Evolutionary conservation across 148 eudicot species (phyloP).

Genomic region (Rhododendron ovatum): DNA sequence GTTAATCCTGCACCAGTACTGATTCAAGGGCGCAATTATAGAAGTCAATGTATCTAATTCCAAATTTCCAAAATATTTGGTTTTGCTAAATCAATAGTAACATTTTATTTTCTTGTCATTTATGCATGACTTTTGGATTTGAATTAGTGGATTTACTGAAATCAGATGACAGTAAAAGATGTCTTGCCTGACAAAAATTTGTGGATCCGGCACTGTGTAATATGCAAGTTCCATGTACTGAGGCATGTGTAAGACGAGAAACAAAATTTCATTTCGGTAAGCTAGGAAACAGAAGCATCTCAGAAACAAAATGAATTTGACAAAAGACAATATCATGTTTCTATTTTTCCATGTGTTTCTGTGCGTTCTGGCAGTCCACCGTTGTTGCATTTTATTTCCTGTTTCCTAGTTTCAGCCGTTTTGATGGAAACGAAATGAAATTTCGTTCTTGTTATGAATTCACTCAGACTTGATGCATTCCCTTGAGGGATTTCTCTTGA

Average conservation of each 20-base stretch:
- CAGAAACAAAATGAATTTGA: background rate
- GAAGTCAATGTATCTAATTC: background rate
- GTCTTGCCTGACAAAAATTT: background rate
- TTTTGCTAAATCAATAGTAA: background rate
- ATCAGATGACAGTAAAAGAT: background rate
- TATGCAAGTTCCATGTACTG: background rate
- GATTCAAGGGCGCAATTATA: background rate
- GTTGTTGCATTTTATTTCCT: background rate
- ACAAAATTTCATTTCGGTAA: background rate
- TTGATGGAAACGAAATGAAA: too few species aligned
- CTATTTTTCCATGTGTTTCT: background rate
- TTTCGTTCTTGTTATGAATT: too few species aligned
- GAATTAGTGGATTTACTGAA: background rate
- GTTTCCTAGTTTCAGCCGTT: background rate
- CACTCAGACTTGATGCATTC: background rate
- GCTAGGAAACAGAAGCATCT: background rate
- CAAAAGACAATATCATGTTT: background rate
- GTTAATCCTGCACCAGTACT: background rate
- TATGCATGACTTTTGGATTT: background rate
- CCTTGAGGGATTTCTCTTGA: background rate
- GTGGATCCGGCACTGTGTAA: background rate
- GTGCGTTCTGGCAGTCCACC: background rate
- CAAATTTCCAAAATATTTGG: background rate
- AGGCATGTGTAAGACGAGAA: background rate
- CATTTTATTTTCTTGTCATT: background rate